Conservation (phyloP, 1,284 basidiomycete genomes). For the Austroboletus niveus region DNA sequence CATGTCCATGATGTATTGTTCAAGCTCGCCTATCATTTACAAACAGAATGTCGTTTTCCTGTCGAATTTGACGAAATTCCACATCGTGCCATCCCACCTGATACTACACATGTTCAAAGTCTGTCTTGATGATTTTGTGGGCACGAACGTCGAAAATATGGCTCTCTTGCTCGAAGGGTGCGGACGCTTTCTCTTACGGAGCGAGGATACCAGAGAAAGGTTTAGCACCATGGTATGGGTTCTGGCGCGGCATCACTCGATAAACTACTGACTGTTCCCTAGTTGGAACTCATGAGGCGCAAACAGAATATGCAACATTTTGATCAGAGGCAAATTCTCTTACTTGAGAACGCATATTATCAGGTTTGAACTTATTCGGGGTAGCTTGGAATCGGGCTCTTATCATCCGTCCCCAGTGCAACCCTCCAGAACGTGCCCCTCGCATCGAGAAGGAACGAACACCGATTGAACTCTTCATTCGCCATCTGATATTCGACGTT, state of each 20-base stretch:
- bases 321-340: conserved; percentile 83
- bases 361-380: conserved; percentile 52
- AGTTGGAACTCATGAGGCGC: conserved; percentile 92
- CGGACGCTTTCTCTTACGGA: conserved; percentile 87
- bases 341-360: conserved; percentile 98
- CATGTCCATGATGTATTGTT: background rate
- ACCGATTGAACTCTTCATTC: conserved; percentile 89
- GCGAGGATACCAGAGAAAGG: conserved; percentile 82
- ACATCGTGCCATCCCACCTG: conserved; percentile 87
- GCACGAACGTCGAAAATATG: conserved; percentile 91
- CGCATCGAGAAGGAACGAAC: conserved; percentile 83
- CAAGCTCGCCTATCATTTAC: background rate
- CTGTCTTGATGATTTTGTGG: conserved; percentile 92
- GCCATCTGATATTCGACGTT: conserved; percentile 90
- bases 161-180: conserved; percentile 92
- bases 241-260: background rate
- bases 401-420: conserved; percentile 62
- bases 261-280: conserved; percentile 10
- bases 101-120: conserved; percentile 97
- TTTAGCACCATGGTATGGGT: conserved; percentile 75
- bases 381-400: conserved; percentile 2
- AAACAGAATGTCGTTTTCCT: conserved; percentile 84
- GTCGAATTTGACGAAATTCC: conserved; percentile 93
- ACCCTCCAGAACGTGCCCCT: conserved; percentile 91
- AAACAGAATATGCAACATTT: conserved; percentile 93